Evolutionary conservation across 2,329 filamentous ascomycete species (phyloP).

Genomic region (Dothistroma septosporum): DNA sequence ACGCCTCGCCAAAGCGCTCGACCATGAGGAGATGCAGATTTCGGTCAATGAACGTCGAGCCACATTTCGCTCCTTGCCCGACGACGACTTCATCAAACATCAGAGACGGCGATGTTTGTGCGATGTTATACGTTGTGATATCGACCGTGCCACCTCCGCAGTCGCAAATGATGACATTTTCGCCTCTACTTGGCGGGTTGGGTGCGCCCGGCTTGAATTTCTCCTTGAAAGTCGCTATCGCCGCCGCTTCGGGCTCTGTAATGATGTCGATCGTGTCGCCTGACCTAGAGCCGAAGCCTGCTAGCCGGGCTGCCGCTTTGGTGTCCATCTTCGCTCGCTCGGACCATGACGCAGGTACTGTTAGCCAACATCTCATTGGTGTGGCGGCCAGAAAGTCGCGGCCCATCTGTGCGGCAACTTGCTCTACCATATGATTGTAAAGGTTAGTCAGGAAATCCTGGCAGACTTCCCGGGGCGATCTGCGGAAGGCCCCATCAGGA

Average conservation of each 20-base stretch:
- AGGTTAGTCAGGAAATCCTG: constrained; percentile 9
- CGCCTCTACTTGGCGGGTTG: constrained; percentile 10
- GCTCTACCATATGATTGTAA: constrained; percentile 10
- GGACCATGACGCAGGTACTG: constrained; percentile 29
- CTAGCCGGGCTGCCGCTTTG: constrained; percentile 13
- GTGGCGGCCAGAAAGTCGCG: constrained; percentile 12
- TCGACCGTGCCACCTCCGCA: constrained; percentile 20
- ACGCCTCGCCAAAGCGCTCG: constrained; percentile 13
- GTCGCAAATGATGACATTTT: constrained; percentile 17
- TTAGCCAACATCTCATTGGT: constrained; percentile 27
- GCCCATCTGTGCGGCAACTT: constrained; percentile 9
- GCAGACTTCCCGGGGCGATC: constrained; percentile 9
- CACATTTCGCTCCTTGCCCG: constrained; percentile 17
- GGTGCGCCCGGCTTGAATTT: constrained; percentile 9
- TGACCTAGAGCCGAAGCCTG: not conserved
- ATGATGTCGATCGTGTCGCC: not conserved
- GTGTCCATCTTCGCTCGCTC: constrained; percentile 25
- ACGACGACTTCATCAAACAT: constrained; percentile 16
- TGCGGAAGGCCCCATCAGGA: constrained; percentile 2
- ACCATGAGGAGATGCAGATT: constrained; percentile 17
- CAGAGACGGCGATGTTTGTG: constrained; percentile 7
- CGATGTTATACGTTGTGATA: constrained; percentile 16
- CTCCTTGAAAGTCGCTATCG: constrained; percentile 12
- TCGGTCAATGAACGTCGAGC: constrained; percentile 16
- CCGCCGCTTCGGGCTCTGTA: not conserved